Evolutionary conservation across 495 filamentous ascomycete species (phyloP).

Genomic region (Penicillium longicatenatum): DNA sequence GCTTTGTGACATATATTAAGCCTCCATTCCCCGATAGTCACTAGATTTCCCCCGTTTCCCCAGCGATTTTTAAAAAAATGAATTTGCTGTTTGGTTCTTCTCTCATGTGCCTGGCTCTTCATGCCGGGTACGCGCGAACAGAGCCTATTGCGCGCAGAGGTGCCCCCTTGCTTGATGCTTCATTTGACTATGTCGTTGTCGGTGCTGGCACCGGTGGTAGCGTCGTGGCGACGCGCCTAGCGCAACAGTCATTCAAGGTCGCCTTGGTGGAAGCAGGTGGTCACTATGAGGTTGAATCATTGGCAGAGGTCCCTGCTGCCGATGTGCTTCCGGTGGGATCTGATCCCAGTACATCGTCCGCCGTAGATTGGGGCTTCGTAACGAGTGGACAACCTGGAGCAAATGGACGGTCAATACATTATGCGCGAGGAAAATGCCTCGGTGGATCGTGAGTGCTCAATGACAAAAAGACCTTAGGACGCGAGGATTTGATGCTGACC

Average conservation of each 20-base stretch:
- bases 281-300: slow-evolving; percentile 50
- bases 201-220: slow-evolving; percentile 59
- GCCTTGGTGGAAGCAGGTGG: slow-evolving; percentile 61
- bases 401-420: slow-evolving; percentile 38
- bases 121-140: neutral
- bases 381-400: slow-evolving; percentile 41
- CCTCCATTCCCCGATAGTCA: neutral
- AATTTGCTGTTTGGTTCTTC: slow-evolving; percentile 9
- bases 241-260: slow-evolving; percentile 36
- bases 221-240: slow-evolving; percentile 50
- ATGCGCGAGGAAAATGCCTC: slow-evolving; percentile 38
- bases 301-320: slow-evolving; percentile 35
- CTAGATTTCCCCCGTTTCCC: neutral
- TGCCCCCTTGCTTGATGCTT: slow-evolving; percentile 10
- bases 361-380: slow-evolving; percentile 53
- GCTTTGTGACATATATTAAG: neutral
- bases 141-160: neutral
- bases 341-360: slow-evolving; percentile 29
- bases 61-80: neutral
- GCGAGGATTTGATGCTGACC: neutral
- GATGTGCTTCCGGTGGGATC: slow-evolving; percentile 28
- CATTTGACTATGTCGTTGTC: slow-evolving; percentile 56
- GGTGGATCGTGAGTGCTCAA: slow-evolving; percentile 37
- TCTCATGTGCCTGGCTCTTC: slow-evolving; percentile 8
- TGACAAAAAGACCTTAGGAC: neutral